Evolutionary conservation across 139 green algal species (phyloP).

Genomic region (Chlamydomonas eustigma): DNA sequence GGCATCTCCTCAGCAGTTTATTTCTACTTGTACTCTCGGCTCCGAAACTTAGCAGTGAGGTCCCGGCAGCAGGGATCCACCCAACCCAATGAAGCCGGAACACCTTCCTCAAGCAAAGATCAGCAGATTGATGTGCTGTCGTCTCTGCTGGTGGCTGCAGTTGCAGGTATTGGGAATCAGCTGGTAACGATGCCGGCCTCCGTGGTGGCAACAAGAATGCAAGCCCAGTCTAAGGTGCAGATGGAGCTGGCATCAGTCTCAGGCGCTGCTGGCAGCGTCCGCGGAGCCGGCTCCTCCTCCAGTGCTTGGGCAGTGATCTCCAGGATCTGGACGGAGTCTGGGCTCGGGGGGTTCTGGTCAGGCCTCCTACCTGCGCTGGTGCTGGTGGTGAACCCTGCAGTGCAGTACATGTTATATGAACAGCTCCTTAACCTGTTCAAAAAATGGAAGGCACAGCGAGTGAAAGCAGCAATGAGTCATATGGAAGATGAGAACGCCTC

Average conservation of each 20-base stretch:
- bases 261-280: conserved; percentile 7
- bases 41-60: conserved; percentile 18
- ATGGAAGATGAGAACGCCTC: neutral
- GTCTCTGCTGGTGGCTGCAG: conserved; percentile 65
- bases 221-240: conserved; percentile 18
- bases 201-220: conserved; percentile 83
- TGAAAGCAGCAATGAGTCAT: neutral
- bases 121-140: conserved; percentile 51
- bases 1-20: conserved; percentile 37
- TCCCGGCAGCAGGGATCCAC: neutral
- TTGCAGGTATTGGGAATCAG: conserved; percentile 75
- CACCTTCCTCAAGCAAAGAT: neutral
- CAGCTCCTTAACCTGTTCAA: conserved; percentile 46
- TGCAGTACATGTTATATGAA: conserved; percentile 74
- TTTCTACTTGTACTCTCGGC: conserved; percentile 38
- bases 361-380: conserved; percentile 81
- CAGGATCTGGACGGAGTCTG: conserved; percentile 38
- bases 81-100: neutral
- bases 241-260: neutral
- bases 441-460: conserved; percentile 16
- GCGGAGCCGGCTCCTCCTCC: neutral
- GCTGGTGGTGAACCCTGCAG: conserved; percentile 83
- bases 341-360: conserved; percentile 42
- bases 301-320: neutral
- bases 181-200: conserved; percentile 88